Conservation (phyloP, 2,329 filamentous ascomycete species). For the Ascochyta pisi region DNA sequence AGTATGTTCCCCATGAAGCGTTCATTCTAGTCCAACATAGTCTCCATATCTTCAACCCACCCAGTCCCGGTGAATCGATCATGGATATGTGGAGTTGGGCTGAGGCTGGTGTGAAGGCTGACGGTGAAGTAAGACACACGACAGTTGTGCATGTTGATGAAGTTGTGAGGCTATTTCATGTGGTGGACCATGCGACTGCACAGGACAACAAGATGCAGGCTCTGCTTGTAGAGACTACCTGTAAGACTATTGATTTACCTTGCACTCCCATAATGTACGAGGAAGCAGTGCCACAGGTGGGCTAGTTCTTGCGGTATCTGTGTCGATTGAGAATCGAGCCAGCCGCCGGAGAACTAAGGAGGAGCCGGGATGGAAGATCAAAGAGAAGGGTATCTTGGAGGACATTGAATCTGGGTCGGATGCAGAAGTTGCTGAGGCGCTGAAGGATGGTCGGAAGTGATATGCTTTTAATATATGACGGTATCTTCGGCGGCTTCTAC, state of each 20-base stretch:
- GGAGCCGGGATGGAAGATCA: conserved; percentile 51
- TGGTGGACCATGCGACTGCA: conserved; percentile 34
- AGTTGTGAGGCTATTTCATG: conserved; percentile 43
- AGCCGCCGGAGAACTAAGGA: conserved; percentile 48
- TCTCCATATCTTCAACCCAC: no score
- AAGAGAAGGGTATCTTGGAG: conserved; percentile 43
- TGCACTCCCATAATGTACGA: conserved; percentile 28
- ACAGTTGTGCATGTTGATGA: conserved; percentile 55
- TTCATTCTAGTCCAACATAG: no score
- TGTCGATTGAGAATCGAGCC: conserved; percentile 45
- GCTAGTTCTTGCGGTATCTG: conserved; percentile 46
- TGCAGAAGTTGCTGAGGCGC: conserved; percentile 8
- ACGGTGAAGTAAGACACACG: conserved; percentile 26
- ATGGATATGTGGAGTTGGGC: conserved; percentile 45
- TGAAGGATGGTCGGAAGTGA: not conserved
- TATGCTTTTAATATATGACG: conserved; percentile 75
- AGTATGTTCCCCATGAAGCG: no score
- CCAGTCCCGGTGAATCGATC: conserved; percentile 12
- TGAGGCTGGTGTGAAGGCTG: conserved; percentile 34
- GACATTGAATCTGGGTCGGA: conserved; percentile 39
- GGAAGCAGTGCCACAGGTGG: conserved; percentile 34
- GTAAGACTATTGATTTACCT: conserved; percentile 29
- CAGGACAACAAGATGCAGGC: conserved; percentile 44
- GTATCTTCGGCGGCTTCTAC: conserved; percentile 85
- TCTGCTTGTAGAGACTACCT: conserved; percentile 41